Conservation (phyloP, 176 grass and related monocot species). For the Oryza coarctata region DNA sequence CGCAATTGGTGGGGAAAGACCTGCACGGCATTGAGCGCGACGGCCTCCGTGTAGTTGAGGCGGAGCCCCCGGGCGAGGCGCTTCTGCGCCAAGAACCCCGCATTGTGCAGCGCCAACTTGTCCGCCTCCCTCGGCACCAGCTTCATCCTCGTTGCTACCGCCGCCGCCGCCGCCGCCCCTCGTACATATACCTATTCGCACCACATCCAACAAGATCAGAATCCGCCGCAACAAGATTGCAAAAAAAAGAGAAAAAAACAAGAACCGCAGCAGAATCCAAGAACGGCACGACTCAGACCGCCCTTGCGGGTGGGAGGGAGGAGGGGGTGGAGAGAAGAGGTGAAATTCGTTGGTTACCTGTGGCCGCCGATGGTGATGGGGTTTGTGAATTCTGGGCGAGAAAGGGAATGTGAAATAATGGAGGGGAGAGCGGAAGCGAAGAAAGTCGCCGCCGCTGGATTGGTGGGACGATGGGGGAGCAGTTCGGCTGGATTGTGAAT, state of each 20-base stretch:
- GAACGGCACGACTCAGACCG: too few species aligned
- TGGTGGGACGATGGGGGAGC: neutral
- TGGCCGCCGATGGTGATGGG: neutral
- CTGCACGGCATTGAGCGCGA: conserved; percentile 85
- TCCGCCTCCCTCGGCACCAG: conserved; percentile 75
- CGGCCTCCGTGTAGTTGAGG: conserved; percentile 81
- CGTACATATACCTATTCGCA: neutral
- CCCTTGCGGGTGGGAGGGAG: too few species aligned
- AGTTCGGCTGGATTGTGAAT: neutral
- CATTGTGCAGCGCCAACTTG: conserved; percentile 84
- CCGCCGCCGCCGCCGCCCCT: too few species aligned
- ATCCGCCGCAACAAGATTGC: neutral
- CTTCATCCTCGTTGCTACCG: conserved; percentile 47
- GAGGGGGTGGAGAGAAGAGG: too few species aligned
- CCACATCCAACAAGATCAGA: neutral
- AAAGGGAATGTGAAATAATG: neutral
- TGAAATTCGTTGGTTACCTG: neutral
- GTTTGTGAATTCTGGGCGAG: neutral
- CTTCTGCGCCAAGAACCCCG: conserved; percentile 90
- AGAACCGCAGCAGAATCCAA: too few species aligned
- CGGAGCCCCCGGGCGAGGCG: conserved; percentile 79
- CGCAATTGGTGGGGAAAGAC: too few species aligned
- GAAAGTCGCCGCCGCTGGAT: neutral
- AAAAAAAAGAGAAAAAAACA: neutral
- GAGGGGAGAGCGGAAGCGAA: neutral